Conservation (phyloP, 805 yeast species). For the Sporopachydermia quercuum region DNA sequence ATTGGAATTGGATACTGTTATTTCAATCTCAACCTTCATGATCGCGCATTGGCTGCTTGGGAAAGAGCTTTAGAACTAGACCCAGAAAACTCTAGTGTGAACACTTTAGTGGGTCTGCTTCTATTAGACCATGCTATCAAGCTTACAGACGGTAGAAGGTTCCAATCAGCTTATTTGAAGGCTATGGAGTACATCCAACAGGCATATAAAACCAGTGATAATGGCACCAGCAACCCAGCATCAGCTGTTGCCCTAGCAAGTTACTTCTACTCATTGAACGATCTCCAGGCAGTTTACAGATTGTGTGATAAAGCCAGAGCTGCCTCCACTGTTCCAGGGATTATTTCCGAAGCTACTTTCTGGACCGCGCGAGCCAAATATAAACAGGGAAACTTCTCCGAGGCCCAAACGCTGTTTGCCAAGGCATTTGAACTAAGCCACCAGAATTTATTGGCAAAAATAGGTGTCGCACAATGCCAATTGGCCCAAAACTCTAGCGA, state of each 20-base stretch:
- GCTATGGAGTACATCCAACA: constrained; percentile 35
- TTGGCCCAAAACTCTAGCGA: constrained; percentile 64
- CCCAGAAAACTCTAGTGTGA: constrained; percentile 43
- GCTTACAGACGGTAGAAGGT: constrained; percentile 41
- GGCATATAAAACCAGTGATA: constrained; percentile 23
- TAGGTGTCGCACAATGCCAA: constrained; percentile 82
- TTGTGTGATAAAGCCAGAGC: constrained; percentile 37
- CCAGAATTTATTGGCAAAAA: constrained; percentile 48
- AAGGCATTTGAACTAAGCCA: constrained; percentile 56
- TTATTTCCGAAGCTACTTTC: constrained; percentile 49
- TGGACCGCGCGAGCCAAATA: constrained; percentile 81
- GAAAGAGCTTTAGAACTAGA: constrained; percentile 57
- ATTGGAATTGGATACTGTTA: constrained; percentile 90
- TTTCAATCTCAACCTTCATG: constrained; percentile 72
- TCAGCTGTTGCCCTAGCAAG: constrained; percentile 54
- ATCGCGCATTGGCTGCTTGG: constrained; percentile 75
- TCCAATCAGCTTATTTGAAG: constrained; percentile 38
- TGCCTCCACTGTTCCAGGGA: constrained; percentile 22
- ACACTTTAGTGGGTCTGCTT: constrained; percentile 50
- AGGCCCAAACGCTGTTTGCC: constrained; percentile 58
- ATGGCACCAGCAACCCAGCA: constrained; percentile 37
- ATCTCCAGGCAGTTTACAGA: constrained; percentile 40
- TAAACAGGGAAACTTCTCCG: constrained; percentile 40
- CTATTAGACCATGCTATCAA: constrained; percentile 49
- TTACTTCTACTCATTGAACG: constrained; percentile 55